Evolutionary conservation across 2,329 filamentous ascomycete genomes (phyloP), one percentile per base, ranked within the genome.

Genomic region (Xylariaceae sp.): DNA sequence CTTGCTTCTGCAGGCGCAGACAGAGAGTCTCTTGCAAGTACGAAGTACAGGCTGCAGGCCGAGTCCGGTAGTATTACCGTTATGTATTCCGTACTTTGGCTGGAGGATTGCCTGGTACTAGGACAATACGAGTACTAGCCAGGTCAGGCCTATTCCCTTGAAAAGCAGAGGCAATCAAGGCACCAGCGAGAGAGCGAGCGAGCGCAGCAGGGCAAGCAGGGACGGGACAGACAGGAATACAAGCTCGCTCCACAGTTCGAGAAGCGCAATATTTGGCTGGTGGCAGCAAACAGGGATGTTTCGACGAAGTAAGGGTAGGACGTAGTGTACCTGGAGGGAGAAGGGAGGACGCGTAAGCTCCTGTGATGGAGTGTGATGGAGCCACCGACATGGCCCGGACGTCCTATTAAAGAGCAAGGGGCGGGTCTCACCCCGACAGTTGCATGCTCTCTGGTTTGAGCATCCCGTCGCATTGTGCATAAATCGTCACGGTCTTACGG

Each of bases 281-380:
- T 50, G 37, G 47, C 50, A 35, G 58, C 53, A 53, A 58, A 58
- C 67, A 66, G 64, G 61, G 64, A 66, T 66, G 41, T n/a, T 45
- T 45, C 13, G 10, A n/a, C 41, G 13, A 45, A 45, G 41, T 15
- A 6, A 35, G 56, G 64, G 51, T 51, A 64, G 63, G 61, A 62
- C 66, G 64, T 18, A 18, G 17, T 18, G 17, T 53, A 66, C 65
- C 60, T 64, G 66, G 65, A 71, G 68, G 67, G 68, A 68, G 64
- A 70, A 61, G 71, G 72, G 70, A 61, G 72, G 72, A 71, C 72
- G 72, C 72, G 72, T 74, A 70, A 73, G 69, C 69, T 66, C 65
- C 64, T 67, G 67, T 61, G 64, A 67, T 61, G 57, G 61, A 54
- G 52, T 51, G 44, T 44, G 53, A 60, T 60, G 59, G 56, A 51